Evolutionary conservation across 1,284 basidiomycete species (phyloP), one percentile per base, ranked within the genome.

Genomic region (Tremellales sp.): DNA sequence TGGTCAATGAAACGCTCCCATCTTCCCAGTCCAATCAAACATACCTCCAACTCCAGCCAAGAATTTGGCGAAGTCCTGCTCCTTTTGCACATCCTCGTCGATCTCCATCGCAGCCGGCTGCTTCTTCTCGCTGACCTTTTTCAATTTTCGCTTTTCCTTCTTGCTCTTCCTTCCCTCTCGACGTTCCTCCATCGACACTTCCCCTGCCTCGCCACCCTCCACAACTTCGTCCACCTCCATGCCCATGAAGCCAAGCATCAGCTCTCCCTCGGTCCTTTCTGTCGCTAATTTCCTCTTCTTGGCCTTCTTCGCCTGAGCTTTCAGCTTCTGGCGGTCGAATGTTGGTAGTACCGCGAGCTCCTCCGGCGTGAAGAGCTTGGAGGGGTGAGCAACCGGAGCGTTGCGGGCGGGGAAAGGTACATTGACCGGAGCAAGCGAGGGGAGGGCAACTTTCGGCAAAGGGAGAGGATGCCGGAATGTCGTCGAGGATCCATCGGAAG

Each of bases 1-100:
- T 1, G 18, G 21, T 8, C 19, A n/a, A 28, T 27, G 18, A 4
- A 14, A 38, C 34, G 37, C 10, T 25, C 21, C 19, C 19, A 39
- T 5, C n/a, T 21, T 21, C 33, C 4, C 14, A 38, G 6, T 38
- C 13, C 14, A 8, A 14, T n/a, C n/a, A n/a, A n/a, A 52, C 56
- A 63, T 57, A 65, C 63, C 69, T 36, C 69, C 69, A 41, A 72
- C 65, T 22, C 54, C 62, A 19, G 67, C 54, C 40, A 73, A 57
- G 57, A 73, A 73, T 37, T 51, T 65, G 16, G 68, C 70, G 60
- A 73, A 73, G 24, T 73, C 71, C 19, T 54, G 48, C 53, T 72
- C 71, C 55, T 69, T 69, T 53, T 57, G 58, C 39, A 38, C 47
- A n/a, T 63, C 64, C 8, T 57, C 61, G 38, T 68, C 62, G 47